Evolutionary conservation across 1,284 basidiomycete genomes (phyloP), one percentile per base, ranked within the genome.

Genomic region (Xerocomus cyaneibrunnescens): DNA sequence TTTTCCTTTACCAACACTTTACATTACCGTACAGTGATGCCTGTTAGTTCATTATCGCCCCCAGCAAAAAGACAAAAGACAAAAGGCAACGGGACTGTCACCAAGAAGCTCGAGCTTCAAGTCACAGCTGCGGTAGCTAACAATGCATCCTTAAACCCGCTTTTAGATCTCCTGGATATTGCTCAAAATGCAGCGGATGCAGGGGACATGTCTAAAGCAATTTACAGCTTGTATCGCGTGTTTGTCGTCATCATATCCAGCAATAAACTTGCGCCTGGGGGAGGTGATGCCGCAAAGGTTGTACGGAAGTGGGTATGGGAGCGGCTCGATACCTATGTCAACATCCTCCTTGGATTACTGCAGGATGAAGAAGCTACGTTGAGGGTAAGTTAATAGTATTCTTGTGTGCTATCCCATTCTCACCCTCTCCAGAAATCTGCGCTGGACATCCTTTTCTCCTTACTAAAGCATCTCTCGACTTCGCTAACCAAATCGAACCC

Each of bases 141-240:
- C 17, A 81, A 83, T 50, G 66, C 74, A 31, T 89, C 92, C 19
- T 77, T 96, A 36, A 97, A 97, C 65, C 75, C 85, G 1, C 76
- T 96, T 19, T 81, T 84, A 7, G 89, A 94, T 65, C 81, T 97
- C 7, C 68, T 94, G 48, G 73, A 82, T 14, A 71, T 90, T 31
- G 76, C 79, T 31, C 63, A 72, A 19, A 66, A 67, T 22, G 60
- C 73, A 3, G 57, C 74, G 54, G 72, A 81, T 38, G 69, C 85
- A 0, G 74, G 78, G 56, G 74, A 83, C 32, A 79, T 83, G 10
- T 88, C 87, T 51, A 92, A 88, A 62, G 84, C 83, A 0, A 76
- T 93, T 10, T 96, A 94, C 72, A 84, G 92, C 0, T 70, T 91
- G 19, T 94, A 96, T 69, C 76, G 92, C 25, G 76, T 88, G 16